These are phyloP conservation scores for Aspergillus diversus DNA, from an alignment of 495 filamentous ascomycete species.

Conservation along the genomic window DNA sequence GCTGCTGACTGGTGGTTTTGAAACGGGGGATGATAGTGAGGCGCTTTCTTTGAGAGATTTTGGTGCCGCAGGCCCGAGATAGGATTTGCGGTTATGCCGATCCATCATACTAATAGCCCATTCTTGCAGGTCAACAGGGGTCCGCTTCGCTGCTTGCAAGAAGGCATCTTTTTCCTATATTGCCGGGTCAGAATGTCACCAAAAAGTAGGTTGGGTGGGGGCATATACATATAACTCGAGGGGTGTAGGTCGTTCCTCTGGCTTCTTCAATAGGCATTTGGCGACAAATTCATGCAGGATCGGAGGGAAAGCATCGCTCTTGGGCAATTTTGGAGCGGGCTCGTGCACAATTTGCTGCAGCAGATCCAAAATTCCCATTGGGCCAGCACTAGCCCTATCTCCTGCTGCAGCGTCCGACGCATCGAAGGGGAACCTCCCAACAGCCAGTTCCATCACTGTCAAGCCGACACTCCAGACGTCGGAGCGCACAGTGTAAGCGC, in stretches of 20 bases:
- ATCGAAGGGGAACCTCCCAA: constrained; percentile 94
- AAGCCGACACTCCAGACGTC: constrained; percentile 99
- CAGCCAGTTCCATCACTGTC: constrained; percentile 93
- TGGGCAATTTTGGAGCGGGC: constrained; percentile 87
- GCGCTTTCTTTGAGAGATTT: constrained; percentile 46
- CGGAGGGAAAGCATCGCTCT: constrained; percentile 93
- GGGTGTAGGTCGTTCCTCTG: constrained; percentile 86
- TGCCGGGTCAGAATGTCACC: constrained; percentile 21
- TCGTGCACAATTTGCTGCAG: constrained; percentile 98
- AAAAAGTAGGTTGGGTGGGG: constrained; percentile 11
- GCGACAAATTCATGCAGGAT: constrained; percentile 97
- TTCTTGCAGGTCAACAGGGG: constrained; percentile 83
- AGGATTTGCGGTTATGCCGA: constrained; percentile 86
- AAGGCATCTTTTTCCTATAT: constrained; percentile 84
- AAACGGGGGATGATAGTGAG: constrained; percentile 13
- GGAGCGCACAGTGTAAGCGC: constrained; percentile 95
- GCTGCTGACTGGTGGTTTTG: constrained; percentile 32
- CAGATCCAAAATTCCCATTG: constrained; percentile 93
- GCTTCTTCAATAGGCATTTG: constrained; percentile 88
- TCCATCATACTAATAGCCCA: constrained; percentile 94
- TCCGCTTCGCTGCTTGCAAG: constrained; percentile 91
- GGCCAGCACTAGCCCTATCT: constrained; percentile 68
- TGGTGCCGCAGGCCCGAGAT: constrained; percentile 69
- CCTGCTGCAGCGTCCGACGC: constrained; percentile 73
- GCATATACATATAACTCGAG: constrained; percentile 69